Base-by-base conservation (phyloP, 2,329 filamentous ascomycete species). In the Dactylellina cionopaga region DNA sequence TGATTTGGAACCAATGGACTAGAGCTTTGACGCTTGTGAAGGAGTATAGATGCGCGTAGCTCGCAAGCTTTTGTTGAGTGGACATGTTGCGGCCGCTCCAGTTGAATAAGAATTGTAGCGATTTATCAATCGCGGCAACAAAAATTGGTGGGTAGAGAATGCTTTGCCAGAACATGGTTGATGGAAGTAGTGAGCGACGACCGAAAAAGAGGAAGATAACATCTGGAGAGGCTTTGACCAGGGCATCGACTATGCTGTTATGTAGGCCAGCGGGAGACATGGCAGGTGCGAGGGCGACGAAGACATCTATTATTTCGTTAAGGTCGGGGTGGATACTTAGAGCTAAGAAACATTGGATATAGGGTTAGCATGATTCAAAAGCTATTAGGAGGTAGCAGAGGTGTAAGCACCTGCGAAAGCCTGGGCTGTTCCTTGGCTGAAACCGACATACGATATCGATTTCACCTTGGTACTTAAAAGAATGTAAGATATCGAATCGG, bases 1-100 rank as follows among this genome's bases (percentile, higher is more conserved):
- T 99, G 79, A 99, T 97, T 79, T 99, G 95, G 80, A 99, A 99
- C 95, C 95, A 99, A 79, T 99, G 95, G 0, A 99, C 95, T 6
- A 99, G 92, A 17, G 90, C 93, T 81, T 99, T 99, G 65, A 92
- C 96, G 79, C 92, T 96, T 0, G 94, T 97, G 80, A 94, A 98
- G 0, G 93, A 97, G 82, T 96, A 99, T 0, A 99, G 83, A 82
- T 99, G 95, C 7, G 94, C 90, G 79, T 99, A 99, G 0, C 92
- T 92, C 1, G 95, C 95, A 15, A 99, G 86, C 79, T 99, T 99
- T 80, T 99, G 95, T 65, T 90, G 89, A 0, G 87, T 82, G 6
- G 88, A 88, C 74, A 99, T 97, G 79, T 98, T 99, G 68, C 84
- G 83, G 2, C 90, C 90, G 72, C 86, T 87, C 95, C 95, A 99